Percentiles rank a stretch among this genome's conserved stretches.
Evolutionary conservation across 1,284 basidiomycete genomes (phyloP).

Genomic region (Tilletia walkeri): DNA sequence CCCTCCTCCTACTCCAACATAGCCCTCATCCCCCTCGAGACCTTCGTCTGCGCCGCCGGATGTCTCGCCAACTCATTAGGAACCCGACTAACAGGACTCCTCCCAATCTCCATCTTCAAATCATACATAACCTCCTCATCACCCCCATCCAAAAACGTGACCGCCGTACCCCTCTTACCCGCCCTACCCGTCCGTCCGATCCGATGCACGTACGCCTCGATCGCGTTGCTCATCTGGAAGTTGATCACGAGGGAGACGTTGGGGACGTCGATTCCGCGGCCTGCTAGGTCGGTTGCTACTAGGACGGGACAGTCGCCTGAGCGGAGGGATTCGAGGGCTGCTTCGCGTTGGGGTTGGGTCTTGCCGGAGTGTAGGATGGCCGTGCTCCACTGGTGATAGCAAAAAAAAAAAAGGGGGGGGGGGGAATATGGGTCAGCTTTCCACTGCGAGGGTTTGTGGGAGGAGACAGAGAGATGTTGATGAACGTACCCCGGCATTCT

Average conservation of each 20-base stretch:
- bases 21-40: constrained; percentile 23
- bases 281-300: constrained; percentile 95
- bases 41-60: constrained; percentile 38
- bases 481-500: constrained; percentile 65
- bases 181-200: constrained; percentile 97
- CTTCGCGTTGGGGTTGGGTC: constrained; percentile 94
- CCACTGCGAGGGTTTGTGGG: constrained; percentile 2
- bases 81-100: constrained; percentile 42
- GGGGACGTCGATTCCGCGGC: constrained; percentile 96
- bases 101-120: constrained; percentile 43
- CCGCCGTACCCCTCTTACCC: constrained; percentile 84
- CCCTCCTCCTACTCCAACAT: constrained; percentile 5
- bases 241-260: constrained; percentile 95
- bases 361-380: constrained; percentile 94
- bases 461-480: constrained; percentile 13
- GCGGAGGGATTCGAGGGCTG: constrained; percentile 78
- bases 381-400: constrained; percentile 65
- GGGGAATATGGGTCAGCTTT: constrained; percentile 7
- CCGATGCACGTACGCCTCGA: constrained; percentile 95
- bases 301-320: constrained; percentile 77
- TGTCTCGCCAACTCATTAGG: constrained; percentile 41
- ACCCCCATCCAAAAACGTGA: constrained; percentile 88
- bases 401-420: not conserved
- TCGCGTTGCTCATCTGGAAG: constrained; percentile 91
- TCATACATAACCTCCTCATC: constrained; percentile 88